phyloP scores from a whole-genome alignment of 2,329 filamentous ascomycete genomes.

The Penicillium sp. region DNA sequence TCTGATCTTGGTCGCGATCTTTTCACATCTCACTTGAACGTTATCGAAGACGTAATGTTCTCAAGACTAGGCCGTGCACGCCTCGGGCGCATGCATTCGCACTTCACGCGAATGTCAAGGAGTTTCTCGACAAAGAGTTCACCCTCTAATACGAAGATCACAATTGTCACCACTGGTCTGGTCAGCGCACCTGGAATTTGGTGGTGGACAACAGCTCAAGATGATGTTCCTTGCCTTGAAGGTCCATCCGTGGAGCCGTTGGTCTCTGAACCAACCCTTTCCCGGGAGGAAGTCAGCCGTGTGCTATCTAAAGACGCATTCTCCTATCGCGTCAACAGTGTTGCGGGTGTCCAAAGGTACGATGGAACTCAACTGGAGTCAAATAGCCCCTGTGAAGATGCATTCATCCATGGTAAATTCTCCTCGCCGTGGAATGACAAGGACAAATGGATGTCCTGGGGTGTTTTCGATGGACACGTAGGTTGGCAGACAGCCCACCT shows the following conservation, averaged over 20 bases:
- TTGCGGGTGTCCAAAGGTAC: slow-evolving; percentile 26
- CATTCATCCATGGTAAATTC: slow-evolving; percentile 28
- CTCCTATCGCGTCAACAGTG: slow-evolving; percentile 17
- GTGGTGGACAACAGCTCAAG: slow-evolving; percentile 17
- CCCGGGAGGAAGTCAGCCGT: slow-evolving; percentile 22
- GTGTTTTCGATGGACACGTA: slow-evolving; percentile 45
- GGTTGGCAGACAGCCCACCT: slow-evolving; percentile 30
- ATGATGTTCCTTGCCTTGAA: slow-evolving; percentile 22
- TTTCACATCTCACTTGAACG: too few relatives aligned
- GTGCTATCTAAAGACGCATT: slow-evolving; percentile 27
- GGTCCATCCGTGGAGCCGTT: slow-evolving; percentile 12
- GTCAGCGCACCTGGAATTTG: slow-evolving; percentile 19
- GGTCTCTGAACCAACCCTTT: slow-evolving; percentile 12
- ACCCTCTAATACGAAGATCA: slow-evolving; percentile 9
- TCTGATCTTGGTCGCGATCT: too few relatives aligned
- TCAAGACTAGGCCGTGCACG: slow-evolving; percentile 3
- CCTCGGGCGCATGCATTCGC: background rate
- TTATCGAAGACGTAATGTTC: background rate
- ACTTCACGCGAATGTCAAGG: background rate
- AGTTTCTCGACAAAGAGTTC: slow-evolving; percentile 13
- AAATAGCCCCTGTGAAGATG: slow-evolving; percentile 40
- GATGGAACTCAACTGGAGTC: slow-evolving; percentile 34
- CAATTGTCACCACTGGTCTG: slow-evolving; percentile 14
- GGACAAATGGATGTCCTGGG: slow-evolving; percentile 38
- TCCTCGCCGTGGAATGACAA: slow-evolving; percentile 23